Conservation (phyloP, 1,284 basidiomycete genomes). For the Leccinum subrobustum region DNA sequence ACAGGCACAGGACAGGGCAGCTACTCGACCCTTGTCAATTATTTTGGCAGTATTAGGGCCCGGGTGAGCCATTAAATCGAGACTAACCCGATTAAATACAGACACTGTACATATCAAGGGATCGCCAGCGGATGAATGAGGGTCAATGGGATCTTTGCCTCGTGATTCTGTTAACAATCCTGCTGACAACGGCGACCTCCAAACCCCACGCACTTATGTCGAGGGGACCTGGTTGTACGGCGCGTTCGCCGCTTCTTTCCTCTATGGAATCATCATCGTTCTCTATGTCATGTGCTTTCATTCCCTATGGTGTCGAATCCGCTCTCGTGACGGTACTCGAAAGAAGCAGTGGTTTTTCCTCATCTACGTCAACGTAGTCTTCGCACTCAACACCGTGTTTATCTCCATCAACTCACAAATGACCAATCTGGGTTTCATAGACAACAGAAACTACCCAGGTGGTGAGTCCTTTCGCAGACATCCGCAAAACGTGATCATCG, state of each 20-base stretch:
- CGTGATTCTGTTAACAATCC: neutral
- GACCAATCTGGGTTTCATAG: slow-evolving; percentile 35
- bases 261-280: slow-evolving; percentile 32
- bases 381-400: slow-evolving; percentile 34
- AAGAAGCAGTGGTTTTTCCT: slow-evolving; percentile 30
- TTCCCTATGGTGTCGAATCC: slow-evolving; percentile 30
- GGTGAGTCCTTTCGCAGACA: slow-evolving; percentile 19
- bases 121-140: neutral
- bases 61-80: neutral
- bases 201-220: slow-evolving; percentile 19
- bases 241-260: slow-evolving; percentile 27
- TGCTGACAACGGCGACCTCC: neutral
- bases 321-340: slow-evolving; percentile 1
- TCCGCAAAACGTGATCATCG: neutral
- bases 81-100: neutral
- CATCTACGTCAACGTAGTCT: slow-evolving; percentile 31
- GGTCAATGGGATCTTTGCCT: neutral
- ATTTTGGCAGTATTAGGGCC: neutral
- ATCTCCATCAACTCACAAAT: slow-evolving; percentile 26
- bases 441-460: slow-evolving; percentile 37
- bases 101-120: neutral
- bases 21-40: neutral
- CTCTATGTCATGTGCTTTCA: slow-evolving; percentile 28
- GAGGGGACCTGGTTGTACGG: slow-evolving; percentile 35
- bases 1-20: neutral